Percentiles rank a stretch among this genome's conserved stretches.
phyloP scores from a whole-genome alignment of 129 eudicot genomes.

The Gnaphalium uliginosum region DNA sequence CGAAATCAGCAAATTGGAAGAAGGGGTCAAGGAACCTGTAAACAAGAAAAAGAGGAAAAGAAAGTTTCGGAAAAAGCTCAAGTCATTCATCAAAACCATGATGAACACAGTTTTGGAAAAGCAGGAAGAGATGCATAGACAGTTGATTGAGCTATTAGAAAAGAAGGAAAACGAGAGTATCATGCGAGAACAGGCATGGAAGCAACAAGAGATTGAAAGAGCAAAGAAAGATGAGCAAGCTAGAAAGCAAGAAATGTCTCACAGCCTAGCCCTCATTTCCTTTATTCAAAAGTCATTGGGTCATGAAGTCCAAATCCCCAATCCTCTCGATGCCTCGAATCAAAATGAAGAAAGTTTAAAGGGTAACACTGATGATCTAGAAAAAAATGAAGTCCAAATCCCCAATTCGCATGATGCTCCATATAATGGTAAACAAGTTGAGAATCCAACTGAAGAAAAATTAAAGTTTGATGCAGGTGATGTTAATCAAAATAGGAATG shows the following conservation, averaged over 20 bases:
- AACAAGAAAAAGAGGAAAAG: conserved; percentile 47
- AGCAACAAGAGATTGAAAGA: conserved; percentile 49
- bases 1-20: conserved; percentile 38
- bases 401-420: conserved; percentile 17
- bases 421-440: conserved; percentile 15
- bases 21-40: conserved; percentile 20
- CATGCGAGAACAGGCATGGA: conserved; percentile 63
- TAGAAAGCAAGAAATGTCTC: conserved; percentile 52
- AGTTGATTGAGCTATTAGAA: conserved; percentile 50
- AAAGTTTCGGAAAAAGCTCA: conserved; percentile 31
- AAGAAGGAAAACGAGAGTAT: conserved; percentile 51
- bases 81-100: conserved; percentile 40
- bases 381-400: not conserved
- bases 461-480: conserved; percentile 12
- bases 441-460: conserved; percentile 1
- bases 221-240: conserved; percentile 37
- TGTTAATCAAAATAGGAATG: too few relatives aligned
- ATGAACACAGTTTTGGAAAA: conserved; percentile 42
- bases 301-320: conserved; percentile 39
- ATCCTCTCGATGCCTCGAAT: not conserved
- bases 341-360: not conserved
- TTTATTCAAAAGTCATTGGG: conserved; percentile 48
- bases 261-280: conserved; percentile 52
- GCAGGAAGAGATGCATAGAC: conserved; percentile 60
- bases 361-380: too few relatives aligned